Base-by-base conservation (phyloP, 768 basidiomycete species). In the Russula compacta region DNA sequence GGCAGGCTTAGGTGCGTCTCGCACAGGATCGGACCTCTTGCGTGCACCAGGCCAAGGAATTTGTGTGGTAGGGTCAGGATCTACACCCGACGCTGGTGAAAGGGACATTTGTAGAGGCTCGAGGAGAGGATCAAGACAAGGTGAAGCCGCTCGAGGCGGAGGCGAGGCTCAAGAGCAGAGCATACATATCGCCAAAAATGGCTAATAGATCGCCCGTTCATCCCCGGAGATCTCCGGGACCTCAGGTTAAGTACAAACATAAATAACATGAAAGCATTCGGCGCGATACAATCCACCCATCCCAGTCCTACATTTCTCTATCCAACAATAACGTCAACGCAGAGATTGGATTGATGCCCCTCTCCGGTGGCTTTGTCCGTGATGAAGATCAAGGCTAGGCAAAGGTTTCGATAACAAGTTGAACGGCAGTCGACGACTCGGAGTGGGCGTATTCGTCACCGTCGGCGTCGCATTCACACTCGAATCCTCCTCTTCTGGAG, bases 61-160 rank as follows among this genome's bases (percentile, higher is more conserved):
- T 71, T 89, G 89, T 12, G 83, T 85, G 0, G 86, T 86, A n/a
- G 87, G 85, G 71, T 89, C 87, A 24, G 87, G 84, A 61, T 87
- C 85, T 19, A 82, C 71, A 66, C 76, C 75, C 15, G 69, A 67
- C 61, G 69, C 73, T 62, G 82, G 75, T 44, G 84, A 79, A 68
- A 84, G 81, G 61, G 85, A 76, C 86, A 89, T 89, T 21, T 29
- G 44, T 47, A 46, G 14, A 29, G 24, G 24, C 24, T 29, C 24
- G 50, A 29, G 40, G 50, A 44, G 50, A 48, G 36, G 44, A 48
- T n/a, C 24, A 49, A 36, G 17, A 36, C 42, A 47, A 50, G 32
- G n/a, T n/a, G 19, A 43, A 48, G 44, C 24, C 4, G 39, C 39
- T 17, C 24, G 40, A 48, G 14, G 21, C 24, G 24, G 24, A 29